Conservation (phyloP, 2,329 filamentous ascomycete genomes). For the Colletotrichum agaves region DNA sequence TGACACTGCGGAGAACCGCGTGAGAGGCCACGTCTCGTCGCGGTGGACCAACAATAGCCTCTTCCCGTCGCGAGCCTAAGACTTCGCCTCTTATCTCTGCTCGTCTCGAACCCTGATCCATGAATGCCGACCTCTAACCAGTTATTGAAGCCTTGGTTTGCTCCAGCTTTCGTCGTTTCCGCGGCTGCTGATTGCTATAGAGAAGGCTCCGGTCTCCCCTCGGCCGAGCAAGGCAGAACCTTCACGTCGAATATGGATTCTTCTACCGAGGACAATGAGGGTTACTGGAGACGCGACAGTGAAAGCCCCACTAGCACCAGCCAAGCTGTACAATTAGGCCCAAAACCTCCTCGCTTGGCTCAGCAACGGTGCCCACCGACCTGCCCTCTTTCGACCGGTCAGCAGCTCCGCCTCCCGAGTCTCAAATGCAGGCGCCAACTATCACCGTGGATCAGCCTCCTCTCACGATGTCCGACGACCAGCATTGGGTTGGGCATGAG, state of each 20-base stretch:
- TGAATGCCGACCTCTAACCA: not conserved
- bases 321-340: not conserved
- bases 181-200: too few species aligned
- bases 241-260: too few species aligned
- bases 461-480: not conserved
- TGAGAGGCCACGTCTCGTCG: not conserved
- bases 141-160: not conserved
- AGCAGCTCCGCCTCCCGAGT: not conserved
- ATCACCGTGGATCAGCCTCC: not conserved
- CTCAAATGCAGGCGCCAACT: not conserved
- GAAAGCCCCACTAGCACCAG: too few species aligned
- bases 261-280: too few species aligned
- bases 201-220: too few species aligned
- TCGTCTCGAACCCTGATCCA: not conserved
- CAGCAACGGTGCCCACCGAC: not conserved
- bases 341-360: not conserved
- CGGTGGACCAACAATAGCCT: not conserved
- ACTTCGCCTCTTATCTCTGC: not conserved
- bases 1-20: not conserved
- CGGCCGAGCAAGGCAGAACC: too few species aligned
- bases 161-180: not conserved
- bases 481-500: not conserved
- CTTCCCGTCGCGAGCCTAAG: not conserved
- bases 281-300: too few species aligned
- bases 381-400: not conserved